These are phyloP conservation scores for Tetrapisispora fleetii DNA, from an alignment of 805 yeast species.

Conservation along the genomic window DNA sequence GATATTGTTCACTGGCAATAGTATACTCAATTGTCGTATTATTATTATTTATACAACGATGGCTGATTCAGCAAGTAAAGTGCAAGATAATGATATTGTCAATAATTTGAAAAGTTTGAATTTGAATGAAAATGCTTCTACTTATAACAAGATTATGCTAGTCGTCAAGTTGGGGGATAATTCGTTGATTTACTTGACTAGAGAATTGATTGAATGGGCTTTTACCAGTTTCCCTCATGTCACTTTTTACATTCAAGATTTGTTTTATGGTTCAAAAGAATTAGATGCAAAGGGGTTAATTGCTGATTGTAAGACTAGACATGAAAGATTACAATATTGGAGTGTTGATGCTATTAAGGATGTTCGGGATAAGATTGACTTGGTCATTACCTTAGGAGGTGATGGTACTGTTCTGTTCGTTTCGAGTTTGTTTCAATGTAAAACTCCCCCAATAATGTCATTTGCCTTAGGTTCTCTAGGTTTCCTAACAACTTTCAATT, in stretches of 20 bases:
- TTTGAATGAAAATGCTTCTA: not conserved
- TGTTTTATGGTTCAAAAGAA: slow-evolving; percentile 47
- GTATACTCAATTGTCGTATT: too few relatives aligned
- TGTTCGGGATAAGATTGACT: slow-evolving; percentile 42
- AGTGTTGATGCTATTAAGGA: slow-evolving; percentile 41
- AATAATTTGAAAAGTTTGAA: not conserved
- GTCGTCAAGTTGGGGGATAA: slow-evolving; percentile 47
- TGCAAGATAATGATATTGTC: not conserved
- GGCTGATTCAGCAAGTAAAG: not conserved
- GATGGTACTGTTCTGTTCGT: slow-evolving; percentile 91
- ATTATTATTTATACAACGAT: not conserved
- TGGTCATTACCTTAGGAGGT: slow-evolving; percentile 85
- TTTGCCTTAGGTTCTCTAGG: slow-evolving; percentile 87
- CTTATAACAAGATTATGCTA: not conserved
- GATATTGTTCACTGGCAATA: too few relatives aligned
- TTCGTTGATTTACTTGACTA: slow-evolving; percentile 57
- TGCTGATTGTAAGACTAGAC: slow-evolving; percentile 34
- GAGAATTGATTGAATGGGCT: slow-evolving; percentile 71
- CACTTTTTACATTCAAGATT: slow-evolving; percentile 62
- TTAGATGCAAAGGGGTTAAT: slow-evolving; percentile 49
- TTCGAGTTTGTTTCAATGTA: slow-evolving; percentile 69
- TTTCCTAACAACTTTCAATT: slow-evolving; percentile 75
- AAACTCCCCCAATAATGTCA: slow-evolving; percentile 84
- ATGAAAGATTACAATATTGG: slow-evolving; percentile 52
- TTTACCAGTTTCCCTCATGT: slow-evolving; percentile 31